These are phyloP conservation scores for Mortierella sp. DNA, from an alignment of 371 early-diverging fungal species.

Conservation along the genomic window DNA sequence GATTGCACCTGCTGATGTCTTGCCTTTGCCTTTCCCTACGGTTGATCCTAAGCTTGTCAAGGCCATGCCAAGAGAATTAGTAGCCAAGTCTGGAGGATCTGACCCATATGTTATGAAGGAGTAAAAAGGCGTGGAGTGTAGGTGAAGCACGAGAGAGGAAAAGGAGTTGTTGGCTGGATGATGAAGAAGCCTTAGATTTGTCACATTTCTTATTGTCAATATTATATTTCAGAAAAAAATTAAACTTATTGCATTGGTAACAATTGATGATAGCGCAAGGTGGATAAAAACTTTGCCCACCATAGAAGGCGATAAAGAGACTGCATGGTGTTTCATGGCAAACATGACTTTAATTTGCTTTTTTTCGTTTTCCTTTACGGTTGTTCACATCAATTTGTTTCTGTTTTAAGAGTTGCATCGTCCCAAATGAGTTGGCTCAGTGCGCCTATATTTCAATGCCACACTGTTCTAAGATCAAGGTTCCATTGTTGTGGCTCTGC, in stretches of 20 bases:
- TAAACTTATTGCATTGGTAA: background rate
- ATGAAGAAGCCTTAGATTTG: background rate
- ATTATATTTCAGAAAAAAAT: background rate
- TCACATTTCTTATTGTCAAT: background rate
- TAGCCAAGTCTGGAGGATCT: slow-evolving; percentile 61
- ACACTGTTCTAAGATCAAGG: too few species aligned
- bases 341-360: too few species aligned
- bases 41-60: slow-evolving; percentile 61
- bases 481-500: too few species aligned
- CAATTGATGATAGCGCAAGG: background rate
- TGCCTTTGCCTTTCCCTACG: slow-evolving; percentile 85
- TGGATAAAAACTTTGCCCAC: background rate
- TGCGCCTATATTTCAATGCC: too few species aligned
- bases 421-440: too few species aligned
- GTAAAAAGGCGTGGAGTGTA: slow-evolving; percentile 11
- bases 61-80: slow-evolving; percentile 67
- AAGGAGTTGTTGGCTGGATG: background rate
- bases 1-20: slow-evolving; percentile 75
- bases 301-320: too few species aligned
- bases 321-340: too few species aligned
- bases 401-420: too few species aligned
- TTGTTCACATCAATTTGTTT: too few species aligned
- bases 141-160: background rate
- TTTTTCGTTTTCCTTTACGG: too few species aligned
- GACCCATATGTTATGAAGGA: slow-evolving; percentile 56